Evolutionary conservation across 1,284 basidiomycete genomes (phyloP), one percentile per base, ranked within the genome.

Genomic region (Trametes polyzona): DNA sequence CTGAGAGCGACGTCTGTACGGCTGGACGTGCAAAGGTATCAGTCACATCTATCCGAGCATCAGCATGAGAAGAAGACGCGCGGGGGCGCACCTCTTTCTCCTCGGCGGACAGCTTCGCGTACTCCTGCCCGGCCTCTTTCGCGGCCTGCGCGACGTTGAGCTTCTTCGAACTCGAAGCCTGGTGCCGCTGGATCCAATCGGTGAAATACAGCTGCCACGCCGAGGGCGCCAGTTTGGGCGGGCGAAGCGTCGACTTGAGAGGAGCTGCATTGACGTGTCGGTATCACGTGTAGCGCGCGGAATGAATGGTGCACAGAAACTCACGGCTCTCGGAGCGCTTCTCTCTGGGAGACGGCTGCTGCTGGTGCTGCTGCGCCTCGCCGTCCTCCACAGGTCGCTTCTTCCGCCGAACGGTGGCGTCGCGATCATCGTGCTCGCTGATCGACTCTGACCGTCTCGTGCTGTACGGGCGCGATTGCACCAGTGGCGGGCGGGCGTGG

Each of bases 161-260:
- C 75, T 96, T 95, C 63, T 90, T 81, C 43, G 81, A 83, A 62
- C 83, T 87, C 37, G 83, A 81, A 63, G 86, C 85, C 77, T 95
- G 95, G 73, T 95, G 93, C 69, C 88, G 85, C 73, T 92, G 88
- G 65, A 98, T 93, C 86, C 94, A 95, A 72, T 97, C 94, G 35
- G 93, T 95, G 74, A 98, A 97, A 77, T 95, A 98, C 50, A 98
- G 83, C 75, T 98, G 95, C 95, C 95, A 98, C 40, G 95, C 93
- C 5, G 93, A 96, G 5, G 93, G 94, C 12, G 95, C 93, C 68
- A 96, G 84, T 76, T 96, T 96, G 41, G 95, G 95, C 30, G 93
- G 94, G 57, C 89, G 88, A 56, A 97, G 80, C 24, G 82, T 73
- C 49, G 89, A 88, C 73, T 87, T 89, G 61, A 79, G 73, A 47